Evolutionary conservation across 306 rosid genomes (phyloP).

Genomic region (Luffa acutangula): DNA sequence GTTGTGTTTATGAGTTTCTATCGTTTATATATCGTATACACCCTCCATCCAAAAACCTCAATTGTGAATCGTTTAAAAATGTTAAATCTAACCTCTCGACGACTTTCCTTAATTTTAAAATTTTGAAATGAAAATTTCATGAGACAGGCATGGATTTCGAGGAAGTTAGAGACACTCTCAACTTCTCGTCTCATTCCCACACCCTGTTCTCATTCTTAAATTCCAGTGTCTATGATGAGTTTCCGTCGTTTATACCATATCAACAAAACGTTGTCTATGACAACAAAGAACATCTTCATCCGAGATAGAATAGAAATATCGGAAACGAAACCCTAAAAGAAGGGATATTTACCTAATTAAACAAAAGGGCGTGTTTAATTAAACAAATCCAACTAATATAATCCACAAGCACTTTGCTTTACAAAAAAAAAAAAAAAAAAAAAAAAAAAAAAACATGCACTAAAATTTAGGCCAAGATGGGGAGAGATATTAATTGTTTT

Average conservation of each 20-base stretch:
- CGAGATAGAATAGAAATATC: neutral
- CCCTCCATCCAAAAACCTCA: no score
- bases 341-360: neutral
- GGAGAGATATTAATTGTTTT: neutral
- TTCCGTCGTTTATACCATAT: neutral
- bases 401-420: neutral
- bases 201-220: neutral
- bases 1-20: neutral
- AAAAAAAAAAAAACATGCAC: neutral
- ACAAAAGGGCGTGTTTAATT: neutral
- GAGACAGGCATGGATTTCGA: no score
- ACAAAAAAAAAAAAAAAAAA: neutral
- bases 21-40: neutral
- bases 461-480: conserved; percentile 3
- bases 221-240: neutral
- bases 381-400: neutral
- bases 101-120: no score
- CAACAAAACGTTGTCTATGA: neutral
- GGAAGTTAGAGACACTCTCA: neutral
- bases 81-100: no score
- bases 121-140: no score
- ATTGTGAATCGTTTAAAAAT: no score
- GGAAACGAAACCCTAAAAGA: neutral
- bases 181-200: neutral
- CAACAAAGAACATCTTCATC: neutral